These are phyloP conservation scores for Castanea crenata DNA, from an alignment of 306 rosid genomes.

Conservation along the genomic window DNA sequence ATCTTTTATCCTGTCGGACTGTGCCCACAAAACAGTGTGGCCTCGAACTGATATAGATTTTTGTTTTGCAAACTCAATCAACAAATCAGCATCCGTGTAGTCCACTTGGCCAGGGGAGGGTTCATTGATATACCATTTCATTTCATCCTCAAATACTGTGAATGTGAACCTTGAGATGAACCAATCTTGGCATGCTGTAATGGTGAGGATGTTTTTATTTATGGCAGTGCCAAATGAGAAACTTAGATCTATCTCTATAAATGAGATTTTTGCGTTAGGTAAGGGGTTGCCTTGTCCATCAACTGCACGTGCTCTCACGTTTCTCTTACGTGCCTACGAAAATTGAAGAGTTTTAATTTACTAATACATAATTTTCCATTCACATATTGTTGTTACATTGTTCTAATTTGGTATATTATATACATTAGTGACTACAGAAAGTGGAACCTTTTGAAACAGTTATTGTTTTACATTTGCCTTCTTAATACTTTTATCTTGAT, in stretches of 20 bases:
- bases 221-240: slow-evolving; percentile 68
- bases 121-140: slow-evolving; percentile 82
- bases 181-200: slow-evolving; percentile 55
- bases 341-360: no score
- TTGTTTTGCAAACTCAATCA: slow-evolving; percentile 48
- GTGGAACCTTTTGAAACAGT: background rate
- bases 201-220: slow-evolving; percentile 49
- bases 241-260: slow-evolving; percentile 7
- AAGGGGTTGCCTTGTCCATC: slow-evolving; percentile 56
- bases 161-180: slow-evolving; percentile 56
- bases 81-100: slow-evolving; percentile 45
- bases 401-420: no score
- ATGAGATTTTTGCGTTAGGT: slow-evolving; percentile 39
- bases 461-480: slow-evolving; percentile 27
- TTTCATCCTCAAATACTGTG: slow-evolving; percentile 61
- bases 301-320: slow-evolving; percentile 37
- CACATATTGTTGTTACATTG: no score
- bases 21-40: slow-evolving; percentile 67
- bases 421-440: no score
- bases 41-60: slow-evolving; percentile 56
- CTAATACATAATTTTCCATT: no score
- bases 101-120: slow-evolving; percentile 30
- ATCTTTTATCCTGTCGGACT: slow-evolving; percentile 41
- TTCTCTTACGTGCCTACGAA: slow-evolving; percentile 50
- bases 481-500: slow-evolving; percentile 47